These are phyloP conservation scores for Terana coerulea DNA, from an alignment of 768 basidiomycete species.

Conservation along the genomic window DNA sequence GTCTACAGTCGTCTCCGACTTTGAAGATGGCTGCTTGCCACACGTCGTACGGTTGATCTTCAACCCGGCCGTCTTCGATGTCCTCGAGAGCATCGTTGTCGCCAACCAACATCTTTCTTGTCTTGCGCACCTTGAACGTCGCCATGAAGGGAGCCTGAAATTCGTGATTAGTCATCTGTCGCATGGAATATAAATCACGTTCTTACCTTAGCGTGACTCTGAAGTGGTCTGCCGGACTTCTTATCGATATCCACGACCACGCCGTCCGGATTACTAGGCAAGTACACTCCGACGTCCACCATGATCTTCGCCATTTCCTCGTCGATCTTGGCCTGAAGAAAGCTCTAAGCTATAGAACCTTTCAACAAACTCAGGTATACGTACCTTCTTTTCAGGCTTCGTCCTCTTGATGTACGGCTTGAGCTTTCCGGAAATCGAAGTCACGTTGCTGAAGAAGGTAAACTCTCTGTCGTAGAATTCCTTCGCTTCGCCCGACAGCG, in stretches of 20 bases:
- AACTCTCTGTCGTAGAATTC: slow-evolving; percentile 95
- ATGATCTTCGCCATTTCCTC: slow-evolving; percentile 97
- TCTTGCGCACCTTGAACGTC: slow-evolving; percentile 96
- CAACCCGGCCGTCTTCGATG: slow-evolving; percentile 51
- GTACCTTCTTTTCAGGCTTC: slow-evolving; percentile 94
- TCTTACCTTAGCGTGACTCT: slow-evolving; percentile 92
- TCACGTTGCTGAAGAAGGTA: slow-evolving; percentile 92
- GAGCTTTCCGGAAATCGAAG: slow-evolving; percentile 96
- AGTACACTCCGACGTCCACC: slow-evolving; percentile 93
- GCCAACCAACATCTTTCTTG: slow-evolving; percentile 62
- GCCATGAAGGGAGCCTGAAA: slow-evolving; percentile 98
- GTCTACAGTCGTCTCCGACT: slow-evolving; percentile 98
- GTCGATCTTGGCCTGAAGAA: slow-evolving; percentile 98
- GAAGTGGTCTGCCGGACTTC: slow-evolving; percentile 91
- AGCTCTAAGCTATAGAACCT: slow-evolving; percentile 5
- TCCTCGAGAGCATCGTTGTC: slow-evolving; percentile 68
- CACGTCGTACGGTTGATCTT: slow-evolving; percentile 65
- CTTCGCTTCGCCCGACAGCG: slow-evolving; percentile 85
- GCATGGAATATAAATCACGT: slow-evolving; percentile 4
- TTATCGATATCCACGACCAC: slow-evolving; percentile 96
- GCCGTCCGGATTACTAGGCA: slow-evolving; percentile 97
- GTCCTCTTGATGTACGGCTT: slow-evolving; percentile 94
- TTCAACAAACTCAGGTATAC: neutral
- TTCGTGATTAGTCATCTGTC: slow-evolving; percentile 2
- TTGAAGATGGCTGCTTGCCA: slow-evolving; percentile 99